Evolutionary conservation across 2,329 filamentous ascomycete genomes (phyloP), one percentile per base, ranked within the genome.

Genomic region (Lachnellula subtilissima): DNA sequence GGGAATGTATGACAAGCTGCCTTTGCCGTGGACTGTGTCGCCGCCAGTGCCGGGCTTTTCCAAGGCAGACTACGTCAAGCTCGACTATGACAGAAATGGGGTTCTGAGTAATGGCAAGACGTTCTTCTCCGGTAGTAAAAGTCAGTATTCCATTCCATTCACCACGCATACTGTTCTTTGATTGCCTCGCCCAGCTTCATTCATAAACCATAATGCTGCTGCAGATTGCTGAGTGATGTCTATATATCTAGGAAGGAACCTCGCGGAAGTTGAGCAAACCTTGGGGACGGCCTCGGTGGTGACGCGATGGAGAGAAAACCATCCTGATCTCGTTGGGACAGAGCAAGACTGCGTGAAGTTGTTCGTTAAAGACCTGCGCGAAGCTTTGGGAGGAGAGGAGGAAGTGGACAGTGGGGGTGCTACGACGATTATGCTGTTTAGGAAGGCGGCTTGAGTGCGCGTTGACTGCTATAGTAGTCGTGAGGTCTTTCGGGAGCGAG

Each of bases 1-100:
- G 2, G 63, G 70, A 4, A 63, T 72, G 50, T 81, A 80, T 58
- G 63, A 65, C 4, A 60, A 71, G 5, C 67, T 81, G 0, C 51
- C 58, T 2, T 61, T 81, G 6, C 78, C 78, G 0, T 82, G 78
- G 78, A 65, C 65, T 7, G 39, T 72, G 9, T 60, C 61, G 2
- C 55, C 61, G 1, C 54, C 66, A 1, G 62, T 69, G 0, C 32
- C 59, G 3, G 63, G 56, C 2, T 72, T 79, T 63, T 63, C 69
- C 0, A 45, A 70, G 57, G 55, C 52, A 0, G 58, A 63, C 1
- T 76, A 72, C 50, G 51, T 69, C 23, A 68, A 72, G 11, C 65
- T 64, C 42, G 70, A 73, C 4, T 77, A 71, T 70, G 67, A 73
- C 35, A 57, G 64, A 4, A 67, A 70, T 35, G 71, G 70, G 1